phyloP scores from a whole-genome alignment of 2,329 filamentous ascomycete genomes.

The Dactylellina cionopaga region DNA sequence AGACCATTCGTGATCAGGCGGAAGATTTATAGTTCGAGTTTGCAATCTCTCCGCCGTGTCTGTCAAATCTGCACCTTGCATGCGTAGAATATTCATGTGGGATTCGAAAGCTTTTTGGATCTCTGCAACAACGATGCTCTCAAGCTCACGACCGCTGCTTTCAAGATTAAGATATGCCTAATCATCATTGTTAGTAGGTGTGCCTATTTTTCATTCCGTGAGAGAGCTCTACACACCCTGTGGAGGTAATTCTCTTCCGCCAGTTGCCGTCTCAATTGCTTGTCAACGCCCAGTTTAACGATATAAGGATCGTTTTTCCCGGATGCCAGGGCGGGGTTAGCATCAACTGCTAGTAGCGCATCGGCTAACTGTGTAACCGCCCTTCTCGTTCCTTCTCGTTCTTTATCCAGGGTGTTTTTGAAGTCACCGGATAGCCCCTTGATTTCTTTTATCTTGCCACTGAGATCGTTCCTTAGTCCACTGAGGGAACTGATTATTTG shows the following conservation, averaged over 20 bases:
- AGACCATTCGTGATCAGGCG: conserved; percentile 91
- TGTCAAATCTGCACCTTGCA: conserved; percentile 85
- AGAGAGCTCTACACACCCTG: conserved; percentile 69
- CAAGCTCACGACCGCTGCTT: conserved; percentile 90
- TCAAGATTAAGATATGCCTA: conserved; percentile 95
- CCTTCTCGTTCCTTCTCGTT: conserved; percentile 84
- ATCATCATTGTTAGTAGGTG: background rate
- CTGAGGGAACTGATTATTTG: conserved; percentile 90
- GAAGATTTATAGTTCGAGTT: conserved; percentile 86
- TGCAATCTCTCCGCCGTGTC: conserved; percentile 82
- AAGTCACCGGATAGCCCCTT: conserved; percentile 93
- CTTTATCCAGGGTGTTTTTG: conserved; percentile 94
- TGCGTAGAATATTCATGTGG: conserved; percentile 88
- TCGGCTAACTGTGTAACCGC: conserved; percentile 85
- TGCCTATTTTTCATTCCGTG: background rate
- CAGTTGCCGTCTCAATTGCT: conserved; percentile 89
- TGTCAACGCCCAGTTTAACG: conserved; percentile 83
- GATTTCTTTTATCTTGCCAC: conserved; percentile 98
- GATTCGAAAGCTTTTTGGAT: conserved; percentile 98
- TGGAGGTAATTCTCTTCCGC: conserved; percentile 98
- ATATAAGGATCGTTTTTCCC: conserved; percentile 95
- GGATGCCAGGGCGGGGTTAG: conserved; percentile 76
- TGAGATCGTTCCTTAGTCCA: conserved; percentile 84
- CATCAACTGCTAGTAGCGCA: conserved; percentile 78
- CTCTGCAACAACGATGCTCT: conserved; percentile 95